Conservation (phyloP, 108 stramenopile species). For the Nitzschia sp. region DNA sequence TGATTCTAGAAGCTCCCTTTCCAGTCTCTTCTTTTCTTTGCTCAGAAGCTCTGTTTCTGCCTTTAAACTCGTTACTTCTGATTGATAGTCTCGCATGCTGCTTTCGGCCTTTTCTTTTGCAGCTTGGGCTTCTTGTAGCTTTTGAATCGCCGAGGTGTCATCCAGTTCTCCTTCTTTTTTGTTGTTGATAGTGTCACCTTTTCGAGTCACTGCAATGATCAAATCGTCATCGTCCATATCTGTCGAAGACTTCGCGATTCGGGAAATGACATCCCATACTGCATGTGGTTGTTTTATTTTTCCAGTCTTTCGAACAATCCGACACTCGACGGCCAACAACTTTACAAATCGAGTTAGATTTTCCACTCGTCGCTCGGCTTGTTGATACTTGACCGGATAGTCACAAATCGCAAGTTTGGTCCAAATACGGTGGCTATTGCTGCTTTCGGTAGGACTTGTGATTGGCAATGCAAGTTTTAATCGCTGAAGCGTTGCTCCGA, state of each 20-base stretch:
- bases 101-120: constrained; percentile 33
- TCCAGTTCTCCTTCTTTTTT: constrained; percentile 10
- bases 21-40: constrained; percentile 54
- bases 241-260: constrained; percentile 1
- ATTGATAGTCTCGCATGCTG: constrained; percentile 49
- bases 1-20: constrained; percentile 46
- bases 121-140: constrained; percentile 5
- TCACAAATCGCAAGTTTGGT: constrained; percentile 44
- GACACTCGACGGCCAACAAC: constrained; percentile 61
- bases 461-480: constrained; percentile 4
- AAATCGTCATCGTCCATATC: constrained; percentile 21
- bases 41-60: constrained; percentile 63
- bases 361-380: constrained; percentile 51
- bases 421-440: constrained; percentile 13
- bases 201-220: constrained; percentile 23
- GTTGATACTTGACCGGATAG: constrained; percentile 53
- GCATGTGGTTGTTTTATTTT: constrained; percentile 15
- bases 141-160: neutral
- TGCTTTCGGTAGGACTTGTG: constrained; percentile 10
- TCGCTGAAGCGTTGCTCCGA: constrained; percentile 62
- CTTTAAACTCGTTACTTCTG: constrained; percentile 62
- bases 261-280: constrained; percentile 37
- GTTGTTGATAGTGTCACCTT: constrained; percentile 33
- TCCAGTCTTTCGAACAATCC: constrained; percentile 47
- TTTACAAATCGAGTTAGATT: constrained; percentile 56